Evolutionary conservation across 768 basidiomycete genomes (phyloP), one percentile per base, ranked within the genome.

Genomic region (Obba rivulosa): DNA sequence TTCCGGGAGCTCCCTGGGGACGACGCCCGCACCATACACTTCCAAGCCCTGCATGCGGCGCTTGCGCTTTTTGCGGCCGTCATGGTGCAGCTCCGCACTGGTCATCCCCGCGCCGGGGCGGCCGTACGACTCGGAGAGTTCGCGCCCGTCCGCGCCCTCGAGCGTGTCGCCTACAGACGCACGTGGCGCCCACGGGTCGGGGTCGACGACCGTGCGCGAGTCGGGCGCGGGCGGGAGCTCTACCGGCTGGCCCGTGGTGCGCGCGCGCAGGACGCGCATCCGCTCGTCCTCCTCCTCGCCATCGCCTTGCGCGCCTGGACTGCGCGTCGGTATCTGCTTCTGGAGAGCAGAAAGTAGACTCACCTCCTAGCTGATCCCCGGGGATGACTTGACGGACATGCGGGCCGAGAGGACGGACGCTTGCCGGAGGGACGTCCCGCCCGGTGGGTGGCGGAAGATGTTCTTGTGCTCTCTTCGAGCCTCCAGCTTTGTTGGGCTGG

Each of bases 61-160:
- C 46, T 67, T 69, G 40, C 65, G 59, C 17, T 63, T 59, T 36
- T 54, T 48, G 25, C 58, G 55, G 21, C 71, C 67, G 11, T 66
- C 65, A 24, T 69, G 71, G 45, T 64, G 65, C 37, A 55, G 17
- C 50, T 72, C 70, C 36, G 57, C 54, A 56, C 62, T 68, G 25
- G 62, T 63, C 68, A 64, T 62, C 16, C 66, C 70, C 16, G 58
- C 52, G 7, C 41, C 49, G 13, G 69, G 69, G 24, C 57, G 53
- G 2, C 68, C 68, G 17, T 65, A 40, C 64, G 28, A 17, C 2
- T 47, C 69, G 41, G 20, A 71, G 16, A 41, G 18, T 16, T 22
- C 11, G 37, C 37, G 37, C n/a, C 65, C 69, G 8, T 71, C 71
- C 23, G 64, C 67, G 31, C 70, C 69, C 1, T 45, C 51, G 8